A percentile compares a stretch with the other conserved stretches of the same genome.
These are phyloP conservation scores for Penicillium argentinense DNA, from an alignment of 495 filamentous ascomycete species.

Conservation along the genomic window DNA sequence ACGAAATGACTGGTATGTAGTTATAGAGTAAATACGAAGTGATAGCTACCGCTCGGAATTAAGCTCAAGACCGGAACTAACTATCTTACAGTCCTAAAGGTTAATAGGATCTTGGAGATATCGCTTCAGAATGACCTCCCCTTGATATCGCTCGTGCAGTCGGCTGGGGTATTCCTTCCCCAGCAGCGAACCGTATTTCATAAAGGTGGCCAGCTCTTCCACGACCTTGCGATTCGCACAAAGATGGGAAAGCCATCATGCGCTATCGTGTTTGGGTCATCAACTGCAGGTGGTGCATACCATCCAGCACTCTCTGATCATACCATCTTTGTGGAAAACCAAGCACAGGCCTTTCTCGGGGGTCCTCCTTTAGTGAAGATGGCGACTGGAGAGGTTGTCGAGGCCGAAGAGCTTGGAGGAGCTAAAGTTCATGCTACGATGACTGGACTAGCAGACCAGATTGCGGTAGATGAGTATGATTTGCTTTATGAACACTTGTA, in stretches of 20 bases:
- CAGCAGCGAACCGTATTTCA: constrained; percentile 37
- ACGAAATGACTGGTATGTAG: constrained; percentile 23
- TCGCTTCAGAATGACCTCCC: constrained; percentile 33
- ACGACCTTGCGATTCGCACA: constrained; percentile 29
- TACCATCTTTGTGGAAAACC: constrained; percentile 35
- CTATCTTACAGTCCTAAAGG: constrained; percentile 23
- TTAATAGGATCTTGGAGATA: constrained; percentile 32
- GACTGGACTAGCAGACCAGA: constrained; percentile 33
- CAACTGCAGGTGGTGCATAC: constrained; percentile 36
- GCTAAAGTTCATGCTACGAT: constrained; percentile 29
- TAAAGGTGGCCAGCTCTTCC: constrained; percentile 34
- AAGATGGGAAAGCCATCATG: constrained; percentile 30
- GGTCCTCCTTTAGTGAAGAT: constrained; percentile 36
- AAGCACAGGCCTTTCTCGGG: constrained; percentile 33
- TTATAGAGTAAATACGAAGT: no score
- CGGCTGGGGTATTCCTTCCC: constrained; percentile 34
- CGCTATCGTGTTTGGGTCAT: constrained; percentile 36
- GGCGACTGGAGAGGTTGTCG: constrained; percentile 33
- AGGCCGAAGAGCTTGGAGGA: constrained; percentile 31
- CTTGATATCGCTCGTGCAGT: constrained; percentile 33
- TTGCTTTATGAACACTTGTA: neutral
- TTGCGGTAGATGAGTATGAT: constrained; percentile 32
- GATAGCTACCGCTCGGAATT: no score
- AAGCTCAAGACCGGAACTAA: no score
- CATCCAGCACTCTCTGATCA: constrained; percentile 37